These are phyloP conservation scores for Tuber microsphaerosporum DNA, from an alignment of 495 filamentous ascomycete species.

Conservation along the genomic window DNA sequence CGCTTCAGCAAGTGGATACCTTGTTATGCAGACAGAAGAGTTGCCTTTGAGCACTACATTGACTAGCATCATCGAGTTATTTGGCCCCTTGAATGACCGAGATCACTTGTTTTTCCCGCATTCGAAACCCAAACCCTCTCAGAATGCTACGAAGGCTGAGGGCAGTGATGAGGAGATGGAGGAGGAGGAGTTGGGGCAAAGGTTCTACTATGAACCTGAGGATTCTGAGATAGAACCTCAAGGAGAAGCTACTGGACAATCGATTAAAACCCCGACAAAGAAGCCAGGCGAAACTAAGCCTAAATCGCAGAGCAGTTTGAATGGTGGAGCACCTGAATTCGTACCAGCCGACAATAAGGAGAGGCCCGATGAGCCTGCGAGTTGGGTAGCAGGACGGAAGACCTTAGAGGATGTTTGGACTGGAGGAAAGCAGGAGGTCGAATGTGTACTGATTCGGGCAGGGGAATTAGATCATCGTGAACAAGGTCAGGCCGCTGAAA, in stretches of 20 bases:
- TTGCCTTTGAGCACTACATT: constrained; percentile 34
- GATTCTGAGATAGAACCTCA: constrained; percentile 18
- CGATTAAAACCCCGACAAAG: neutral
- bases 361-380: constrained; percentile 4
- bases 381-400: constrained; percentile 23
- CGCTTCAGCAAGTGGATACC: constrained; percentile 9
- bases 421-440: constrained; percentile 29
- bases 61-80: constrained; percentile 34
- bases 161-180: constrained; percentile 18
- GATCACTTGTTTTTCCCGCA: constrained; percentile 40
- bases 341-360: constrained; percentile 11
- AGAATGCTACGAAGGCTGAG: constrained; percentile 23
- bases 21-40: constrained; percentile 34
- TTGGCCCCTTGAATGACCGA: constrained; percentile 24
- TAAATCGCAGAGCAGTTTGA: constrained; percentile 19
- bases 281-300: neutral
- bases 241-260: constrained; percentile 1
- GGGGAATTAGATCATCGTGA: constrained; percentile 17
- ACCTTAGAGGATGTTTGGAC: constrained; percentile 39
- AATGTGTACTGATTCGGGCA: constrained; percentile 31
- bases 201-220: constrained; percentile 34
- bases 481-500: constrained; percentile 12
- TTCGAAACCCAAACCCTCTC: constrained; percentile 29
- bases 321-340: constrained; percentile 22
- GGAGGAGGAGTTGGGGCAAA: constrained; percentile 15